Base-by-base conservation (phyloP, 2,329 filamentous ascomycete species). In the Zasmidium citrigriseum region DNA sequence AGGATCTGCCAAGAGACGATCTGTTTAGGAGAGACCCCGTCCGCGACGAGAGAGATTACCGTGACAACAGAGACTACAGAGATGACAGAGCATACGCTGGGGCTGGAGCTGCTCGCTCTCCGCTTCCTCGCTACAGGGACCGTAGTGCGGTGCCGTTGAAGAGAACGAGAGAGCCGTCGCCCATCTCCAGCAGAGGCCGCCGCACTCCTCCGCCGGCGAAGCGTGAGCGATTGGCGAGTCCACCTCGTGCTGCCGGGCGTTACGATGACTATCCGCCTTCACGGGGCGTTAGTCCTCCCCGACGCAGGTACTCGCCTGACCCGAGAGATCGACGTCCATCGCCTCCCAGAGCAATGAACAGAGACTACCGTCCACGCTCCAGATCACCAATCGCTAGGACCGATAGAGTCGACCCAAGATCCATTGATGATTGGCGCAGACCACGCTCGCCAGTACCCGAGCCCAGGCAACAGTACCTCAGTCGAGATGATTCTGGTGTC, bases 341-440 rank as follows among this genome's bases (percentile, higher is more conserved):
- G 24, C 70, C 71, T 20, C 68, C 70, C 24, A 60, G 71, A 54
- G 68, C 66, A 51, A 62, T 63, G 24, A 66, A 67, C 25, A 58
- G 73, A 57, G 76, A 69, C 62, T 80, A 78, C 67, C 78, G 80
- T 50, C 76, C 75, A 46, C 79, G 81, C 48, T 82, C 83, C 41
- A 79, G 81, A 60, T 86, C 82, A 57, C 82, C 82, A 52, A 76
- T 78, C 45, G 79, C 81, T 47, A 76, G 82, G 66, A 78, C 77
- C 58, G 76, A 80, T 59, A 78, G 80, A 29, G 72, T 75, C 46
- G 81, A 84, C 45, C 74, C 75, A 16, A 74, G 78, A 54, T 71
- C 74, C 41, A 77, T 81, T 20, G 78, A 81, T 56, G 79, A 76
- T 49, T 82, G 79, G 79, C 78, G 82, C 65, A 78, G 80, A 64